These are phyloP conservation scores for Leishmania arabica DNA, from an alignment of 208 protist species.

Conservation along the genomic window DNA sequence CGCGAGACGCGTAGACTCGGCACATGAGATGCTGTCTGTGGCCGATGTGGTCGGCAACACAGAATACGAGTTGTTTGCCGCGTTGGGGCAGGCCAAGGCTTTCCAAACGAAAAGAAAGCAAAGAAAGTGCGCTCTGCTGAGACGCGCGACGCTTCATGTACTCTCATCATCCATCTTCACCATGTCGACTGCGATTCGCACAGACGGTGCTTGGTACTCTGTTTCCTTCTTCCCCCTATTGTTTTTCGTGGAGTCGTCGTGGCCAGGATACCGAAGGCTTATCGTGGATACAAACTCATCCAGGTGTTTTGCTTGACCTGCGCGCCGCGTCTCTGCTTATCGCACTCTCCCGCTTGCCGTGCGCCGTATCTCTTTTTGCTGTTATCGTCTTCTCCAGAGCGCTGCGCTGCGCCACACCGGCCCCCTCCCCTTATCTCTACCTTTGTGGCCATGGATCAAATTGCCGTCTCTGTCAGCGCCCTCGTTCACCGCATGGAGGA, in stretches of 20 bases:
- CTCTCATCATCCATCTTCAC: background rate
- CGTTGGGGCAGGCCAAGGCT: background rate
- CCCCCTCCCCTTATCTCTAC: background rate
- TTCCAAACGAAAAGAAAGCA: background rate
- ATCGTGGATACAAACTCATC: background rate
- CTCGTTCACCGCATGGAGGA: constrained; percentile 70
- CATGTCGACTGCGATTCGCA: background rate
- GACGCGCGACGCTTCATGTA: background rate
- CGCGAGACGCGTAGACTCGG: background rate
- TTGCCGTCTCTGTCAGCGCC: constrained; percentile 70
- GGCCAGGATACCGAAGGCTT: background rate
- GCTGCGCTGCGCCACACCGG: background rate
- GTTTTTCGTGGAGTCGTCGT: constrained; percentile 1
- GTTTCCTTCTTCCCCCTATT: background rate
- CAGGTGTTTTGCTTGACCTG: background rate
- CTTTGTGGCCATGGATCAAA: constrained; percentile 57
- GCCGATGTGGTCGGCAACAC: background rate
- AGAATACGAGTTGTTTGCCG: background rate
- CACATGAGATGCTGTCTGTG: background rate
- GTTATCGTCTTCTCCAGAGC: background rate
- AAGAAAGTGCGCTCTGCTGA: background rate
- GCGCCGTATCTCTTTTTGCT: background rate
- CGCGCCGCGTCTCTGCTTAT: background rate
- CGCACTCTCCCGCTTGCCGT: background rate
- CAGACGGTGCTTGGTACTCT: background rate